Evolutionary conservation across 2,329 filamentous ascomycete species (phyloP), one percentile per base, ranked within the genome.

Genomic region (Colletotrichum godetiae): DNA sequence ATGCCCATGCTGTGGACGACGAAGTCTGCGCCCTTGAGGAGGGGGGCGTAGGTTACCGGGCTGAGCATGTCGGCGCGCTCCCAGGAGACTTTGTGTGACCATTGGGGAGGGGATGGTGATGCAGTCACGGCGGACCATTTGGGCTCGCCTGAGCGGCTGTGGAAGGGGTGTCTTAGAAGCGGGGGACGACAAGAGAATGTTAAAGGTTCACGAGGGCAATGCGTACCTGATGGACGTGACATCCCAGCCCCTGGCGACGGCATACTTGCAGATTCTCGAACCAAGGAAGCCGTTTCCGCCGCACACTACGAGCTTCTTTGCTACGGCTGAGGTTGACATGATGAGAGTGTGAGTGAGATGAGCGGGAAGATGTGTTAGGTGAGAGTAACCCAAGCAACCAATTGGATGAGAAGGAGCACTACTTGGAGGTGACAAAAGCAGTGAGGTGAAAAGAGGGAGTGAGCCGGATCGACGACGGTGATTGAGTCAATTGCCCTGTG

Each of bases 1-100:
- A 99, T 98, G 11, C 97, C 97, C 93, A 98, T 95, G 79, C 90
- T 95, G 87, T 99, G 97, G 59, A 99, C 93, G 31, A 98, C 95
- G 69, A 92, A 95, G 81, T 95, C 91, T 74, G 95, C 94, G 69
- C 90, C 91, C 76, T 91, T 89, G 74, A 99, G 90, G 60, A 96
- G 90, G 0, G 92, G 86, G 10, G 89, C 90, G 85, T 98, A 99
- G 22, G 93, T 93, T 0, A 89, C 86, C 0, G 97, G 96, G 73
- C 93, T 90, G 74, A 99, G 90, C 77, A 98, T 92, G 84, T 98
- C 94, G 78, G 93, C 96, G 76, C 92, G 92, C 77, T 95, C 93
- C 97, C 97, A 98, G 75, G 91, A 89, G 5, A 99, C 94, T 60
- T 91, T 91, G 78, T 90, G 90, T 1, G 95, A 91, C 97, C 97